These are phyloP conservation scores for Arthrobotrys iridis DNA, from an alignment of 2,329 filamentous ascomycete species.

Conservation along the genomic window DNA sequence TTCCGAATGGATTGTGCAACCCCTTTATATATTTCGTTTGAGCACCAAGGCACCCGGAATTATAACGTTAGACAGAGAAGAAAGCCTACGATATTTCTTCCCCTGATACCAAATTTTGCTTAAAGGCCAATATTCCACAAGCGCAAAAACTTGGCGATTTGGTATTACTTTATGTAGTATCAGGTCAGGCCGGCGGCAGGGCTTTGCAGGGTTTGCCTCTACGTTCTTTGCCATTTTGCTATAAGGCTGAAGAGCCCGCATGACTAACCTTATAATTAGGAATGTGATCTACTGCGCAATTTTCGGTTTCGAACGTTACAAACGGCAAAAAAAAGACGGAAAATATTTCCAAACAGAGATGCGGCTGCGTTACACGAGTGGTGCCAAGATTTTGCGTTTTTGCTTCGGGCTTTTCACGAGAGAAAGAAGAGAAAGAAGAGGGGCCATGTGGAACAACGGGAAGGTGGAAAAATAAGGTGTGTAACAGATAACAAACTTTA, in stretches of 20 bases:
- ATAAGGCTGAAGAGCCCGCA: slow-evolving; percentile 3
- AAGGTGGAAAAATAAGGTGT: no score
- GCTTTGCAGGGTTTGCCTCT: no score
- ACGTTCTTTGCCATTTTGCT: not conserved
- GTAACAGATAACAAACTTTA: no score
- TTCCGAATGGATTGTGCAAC: no score
- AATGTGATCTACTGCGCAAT: slow-evolving; percentile 6
- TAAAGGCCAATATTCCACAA: slow-evolving; percentile 9
- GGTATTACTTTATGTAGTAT: not conserved
- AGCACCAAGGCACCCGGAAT: no score
- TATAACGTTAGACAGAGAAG: not conserved
- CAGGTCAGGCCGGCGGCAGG: slow-evolving; percentile 25
- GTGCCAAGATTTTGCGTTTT: slow-evolving; percentile 14
- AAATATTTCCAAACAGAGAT: not conserved
- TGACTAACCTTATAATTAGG: not conserved
- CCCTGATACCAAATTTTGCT: slow-evolving; percentile 18
- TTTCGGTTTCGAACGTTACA: not conserved
- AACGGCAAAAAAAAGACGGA: no score
- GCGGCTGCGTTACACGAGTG: slow-evolving; percentile 21
- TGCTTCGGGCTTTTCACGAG: not conserved
- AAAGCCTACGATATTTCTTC: not conserved
- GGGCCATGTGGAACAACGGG: not conserved
- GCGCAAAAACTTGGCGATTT: slow-evolving; percentile 13
- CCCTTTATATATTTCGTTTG: no score
- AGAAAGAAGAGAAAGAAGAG: not conserved